These are phyloP conservation scores for Talaromyces atroroseus DNA, from an alignment of 2,329 filamentous ascomycete genomes.

Conservation along the genomic window DNA sequence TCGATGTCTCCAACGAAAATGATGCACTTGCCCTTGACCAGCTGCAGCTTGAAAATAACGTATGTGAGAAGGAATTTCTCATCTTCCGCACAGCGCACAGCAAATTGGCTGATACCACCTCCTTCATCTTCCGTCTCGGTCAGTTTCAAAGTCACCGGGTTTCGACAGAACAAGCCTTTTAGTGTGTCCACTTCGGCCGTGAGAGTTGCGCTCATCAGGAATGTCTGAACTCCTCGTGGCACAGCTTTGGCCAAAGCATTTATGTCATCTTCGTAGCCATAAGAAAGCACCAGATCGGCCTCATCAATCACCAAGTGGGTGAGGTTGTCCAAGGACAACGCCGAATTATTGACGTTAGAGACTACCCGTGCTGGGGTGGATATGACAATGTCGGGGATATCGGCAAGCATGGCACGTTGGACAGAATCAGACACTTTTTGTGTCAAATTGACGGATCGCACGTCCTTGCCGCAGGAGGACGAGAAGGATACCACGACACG, in stretches of 20 bases:
- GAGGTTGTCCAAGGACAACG: slow-evolving; percentile 65
- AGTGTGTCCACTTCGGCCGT: slow-evolving; percentile 80
- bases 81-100: slow-evolving; percentile 88
- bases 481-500: slow-evolving; percentile 72
- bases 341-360: slow-evolving; percentile 67
- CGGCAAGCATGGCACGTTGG: slow-evolving; percentile 77
- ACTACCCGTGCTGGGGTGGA: slow-evolving; percentile 83
- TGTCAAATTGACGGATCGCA: slow-evolving; percentile 78
- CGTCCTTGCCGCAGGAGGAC: slow-evolving; percentile 76
- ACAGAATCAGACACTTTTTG: slow-evolving; percentile 87
- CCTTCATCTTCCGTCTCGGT: slow-evolving; percentile 75
- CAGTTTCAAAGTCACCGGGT: slow-evolving; percentile 73
- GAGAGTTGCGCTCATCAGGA: slow-evolving; percentile 90
- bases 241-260: slow-evolving; percentile 70
- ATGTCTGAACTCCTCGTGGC: slow-evolving; percentile 80
- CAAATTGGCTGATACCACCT: slow-evolving; percentile 75
- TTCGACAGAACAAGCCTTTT: slow-evolving; percentile 77
- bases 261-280: slow-evolving; percentile 89
- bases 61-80: slow-evolving; percentile 93
- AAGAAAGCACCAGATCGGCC: slow-evolving; percentile 86
- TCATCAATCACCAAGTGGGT: slow-evolving; percentile 85
- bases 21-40: slow-evolving; percentile 88
- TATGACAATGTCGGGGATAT: slow-evolving; percentile 81
- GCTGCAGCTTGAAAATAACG: slow-evolving; percentile 88
- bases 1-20: slow-evolving; percentile 84